These are phyloP conservation scores for Spiraea crenata DNA, from an alignment of 331 rosid species.

Conservation along the genomic window DNA sequence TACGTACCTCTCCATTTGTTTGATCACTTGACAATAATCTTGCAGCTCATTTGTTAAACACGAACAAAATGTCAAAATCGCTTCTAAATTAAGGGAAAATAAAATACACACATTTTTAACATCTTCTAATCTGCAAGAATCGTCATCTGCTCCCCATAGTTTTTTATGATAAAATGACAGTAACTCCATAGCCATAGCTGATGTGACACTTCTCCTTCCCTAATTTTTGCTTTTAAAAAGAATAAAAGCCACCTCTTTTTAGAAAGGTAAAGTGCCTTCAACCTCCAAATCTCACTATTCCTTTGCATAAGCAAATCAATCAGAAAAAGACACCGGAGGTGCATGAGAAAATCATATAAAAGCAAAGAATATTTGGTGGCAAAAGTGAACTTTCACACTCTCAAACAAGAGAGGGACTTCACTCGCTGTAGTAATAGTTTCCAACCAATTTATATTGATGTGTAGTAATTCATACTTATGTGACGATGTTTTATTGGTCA, in stretches of 20 bases:
- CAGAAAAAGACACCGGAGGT: slow-evolving; percentile 1
- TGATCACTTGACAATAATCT: slow-evolving; percentile 3
- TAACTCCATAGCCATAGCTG: background rate
- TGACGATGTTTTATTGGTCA: too few relatives aligned
- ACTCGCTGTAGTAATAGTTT: too few relatives aligned
- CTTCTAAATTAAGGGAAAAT: background rate
- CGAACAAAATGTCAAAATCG: background rate
- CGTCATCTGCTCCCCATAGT: background rate
- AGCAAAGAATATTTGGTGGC: slow-evolving; percentile 24
- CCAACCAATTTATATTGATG: too few relatives aligned
- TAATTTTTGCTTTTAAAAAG: background rate
- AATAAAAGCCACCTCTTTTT: background rate
- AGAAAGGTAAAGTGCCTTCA: slow-evolving; percentile 8
- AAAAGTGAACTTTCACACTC: slow-evolving; percentile 30
- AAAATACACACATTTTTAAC: background rate
- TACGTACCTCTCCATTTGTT: background rate
- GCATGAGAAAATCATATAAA: slow-evolving; percentile 7
- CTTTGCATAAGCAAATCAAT: background rate
- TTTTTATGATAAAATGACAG: slow-evolving; percentile 7
- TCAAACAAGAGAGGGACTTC: background rate
- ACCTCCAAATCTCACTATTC: slow-evolving; percentile 1
- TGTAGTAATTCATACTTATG: too few relatives aligned
- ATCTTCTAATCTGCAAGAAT: background rate
- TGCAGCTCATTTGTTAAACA: background rate
- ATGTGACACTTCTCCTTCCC: slow-evolving; percentile 5